Base-by-base conservation (phyloP, 2,329 filamentous ascomycete genomes). In the Claviceps monticola region DNA sequence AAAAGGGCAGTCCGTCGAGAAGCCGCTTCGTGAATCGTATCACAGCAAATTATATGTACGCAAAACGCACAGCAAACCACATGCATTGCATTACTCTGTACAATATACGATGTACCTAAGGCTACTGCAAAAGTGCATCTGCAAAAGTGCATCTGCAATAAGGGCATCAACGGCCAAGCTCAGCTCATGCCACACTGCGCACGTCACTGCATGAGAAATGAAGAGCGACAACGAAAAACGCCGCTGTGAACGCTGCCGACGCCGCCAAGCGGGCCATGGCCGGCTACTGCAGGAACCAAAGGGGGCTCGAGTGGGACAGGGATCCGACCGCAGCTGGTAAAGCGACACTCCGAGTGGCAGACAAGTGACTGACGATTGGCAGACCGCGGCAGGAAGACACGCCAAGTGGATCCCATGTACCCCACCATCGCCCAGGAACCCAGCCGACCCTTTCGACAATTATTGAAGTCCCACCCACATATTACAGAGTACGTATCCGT, bases 161-260 rank as follows among this genome's bases (percentile, higher is more conserved):
- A 9, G 29, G 29, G 29, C 29, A 34, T 34, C 29, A 3, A 9
- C 29, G 9, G 29, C 29, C 29, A 34, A 34, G 29, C 29, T 34
- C 29, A 11, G 29, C 29, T 34, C 29, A 11, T 34, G 29, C 29
- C 29, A 34, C 39, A 42, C 19, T 17, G n/a, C 17, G 42, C 42
- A 17, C 6, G 19, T 14, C 13, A 23, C 3, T 13, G n/a, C 5
- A 9, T 4, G 42, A 4, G 49, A 54, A 56, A 56, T 56, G 53
- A 56, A 44, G 48, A 51, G 46, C 54, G 54, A 46, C 53, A 49
- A 11, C 29, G 29, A 34, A 2, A 34, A 11, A 34, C 29, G 29
- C 29, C 29, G 29, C 29, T 34, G 29, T 9, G 29, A 34, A 34
- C 29, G 29, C 9, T 11, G 38, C 38, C 16, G 16, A 16, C 6